Percentiles rank a stretch among this genome's conserved stretches.
phyloP scores from a whole-genome alignment of 2,329 filamentous ascomycete genomes.

The Diaporthe ilicicola region DNA sequence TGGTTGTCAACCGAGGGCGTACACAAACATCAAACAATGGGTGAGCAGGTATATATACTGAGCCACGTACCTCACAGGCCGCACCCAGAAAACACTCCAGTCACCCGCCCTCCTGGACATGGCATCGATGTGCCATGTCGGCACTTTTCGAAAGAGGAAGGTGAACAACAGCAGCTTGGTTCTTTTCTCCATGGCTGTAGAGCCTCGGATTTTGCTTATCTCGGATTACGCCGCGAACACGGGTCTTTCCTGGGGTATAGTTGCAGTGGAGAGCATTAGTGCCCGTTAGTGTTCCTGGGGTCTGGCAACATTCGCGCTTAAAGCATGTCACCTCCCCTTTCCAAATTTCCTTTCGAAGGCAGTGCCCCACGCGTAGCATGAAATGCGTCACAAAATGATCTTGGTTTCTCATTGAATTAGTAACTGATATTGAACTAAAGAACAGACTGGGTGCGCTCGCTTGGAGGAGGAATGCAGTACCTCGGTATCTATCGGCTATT shows the following conservation, averaged over 20 bases:
- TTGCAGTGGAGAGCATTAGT: slow-evolving; percentile 1
- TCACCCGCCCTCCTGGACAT: neutral
- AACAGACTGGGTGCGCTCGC: no score
- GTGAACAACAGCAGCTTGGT: neutral
- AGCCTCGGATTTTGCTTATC: slow-evolving; percentile 12
- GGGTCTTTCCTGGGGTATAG: neutral
- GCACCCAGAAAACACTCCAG: neutral
- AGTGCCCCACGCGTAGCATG: neutral
- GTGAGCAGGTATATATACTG: slow-evolving; percentile 6
- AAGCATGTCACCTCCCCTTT: slow-evolving; percentile 22
- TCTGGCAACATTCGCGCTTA: neutral
- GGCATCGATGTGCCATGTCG: neutral
- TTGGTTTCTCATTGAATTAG: neutral
- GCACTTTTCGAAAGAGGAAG: slow-evolving; percentile 23
- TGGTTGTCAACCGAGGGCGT: no score
- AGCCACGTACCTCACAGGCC: neutral
- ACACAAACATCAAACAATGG: neutral
- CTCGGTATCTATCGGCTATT: no score
- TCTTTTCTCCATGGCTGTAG: neutral
- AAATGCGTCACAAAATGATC: neutral
- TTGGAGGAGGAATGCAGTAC: no score
- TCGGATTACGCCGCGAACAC: neutral
- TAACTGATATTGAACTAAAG: neutral
- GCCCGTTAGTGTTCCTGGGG: neutral
- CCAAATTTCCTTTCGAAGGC: neutral